Evolutionary conservation across 306 rosid species (phyloP), one percentile per base, ranked within the genome.

Genomic region (Acacia acuminata): DNA sequence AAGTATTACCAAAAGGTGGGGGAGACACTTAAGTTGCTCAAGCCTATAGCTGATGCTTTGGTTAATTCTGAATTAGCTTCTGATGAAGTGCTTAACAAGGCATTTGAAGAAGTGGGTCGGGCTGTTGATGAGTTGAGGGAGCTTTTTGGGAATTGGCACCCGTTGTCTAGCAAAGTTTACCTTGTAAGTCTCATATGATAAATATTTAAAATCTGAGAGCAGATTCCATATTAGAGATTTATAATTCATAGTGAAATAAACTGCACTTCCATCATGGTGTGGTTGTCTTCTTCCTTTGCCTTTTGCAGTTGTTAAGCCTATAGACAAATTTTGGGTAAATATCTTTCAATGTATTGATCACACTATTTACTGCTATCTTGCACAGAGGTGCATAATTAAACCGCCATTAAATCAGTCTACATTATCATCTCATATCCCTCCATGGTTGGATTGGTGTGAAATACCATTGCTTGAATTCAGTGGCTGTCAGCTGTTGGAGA

Each of bases 11-110:
- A 83, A 50, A 90, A 82, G 82, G 87, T 91, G 64, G 94, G 87
- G 87, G 98, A 90, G 92, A 86, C 90, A 71, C 91, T 94, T 74
- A 91, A 90, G 90, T 83, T 96, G 85, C 79, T 96, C 89, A 96
- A 90, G 81, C 91, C 94, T 32, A 83, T 91, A 72, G 91, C 94
- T 83, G 97, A 96, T 89, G 94, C 76, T 4, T 81, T 92, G 87
- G 83, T 82, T 80, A 88, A 88, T 84, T 89, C 94, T 71, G 94
- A 92, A 81, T 84, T 84, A 82, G 90, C 92, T 61, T 86, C 94
- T 43, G 88, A 84, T 72, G 98, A 96, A 89, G 84, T 75, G 77
- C 92, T 92, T 50, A 86, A 55, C 78, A 89, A 87, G 90, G 84
- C 83, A 74, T 88, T 84, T 80, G 92, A 94, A 85, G 97, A 94